Conservation (phyloP, 805 yeast species). For the Isabelozyma heimii region DNA sequence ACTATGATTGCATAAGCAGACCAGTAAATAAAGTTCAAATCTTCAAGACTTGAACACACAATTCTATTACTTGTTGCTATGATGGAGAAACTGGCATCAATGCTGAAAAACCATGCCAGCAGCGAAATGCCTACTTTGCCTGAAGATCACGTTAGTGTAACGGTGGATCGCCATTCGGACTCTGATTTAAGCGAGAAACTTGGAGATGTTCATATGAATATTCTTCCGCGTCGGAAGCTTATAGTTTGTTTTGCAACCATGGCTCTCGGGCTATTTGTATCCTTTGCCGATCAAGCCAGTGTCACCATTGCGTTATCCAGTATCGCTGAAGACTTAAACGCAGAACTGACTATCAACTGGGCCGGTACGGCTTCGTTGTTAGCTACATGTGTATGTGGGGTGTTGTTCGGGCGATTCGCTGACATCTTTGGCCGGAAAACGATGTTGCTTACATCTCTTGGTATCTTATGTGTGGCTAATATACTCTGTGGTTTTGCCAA, state of each 20-base stretch:
- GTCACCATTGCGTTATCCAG: constrained; percentile 43
- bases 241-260: constrained; percentile 30
- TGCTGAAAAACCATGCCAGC: not conserved
- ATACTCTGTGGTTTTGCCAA: constrained; percentile 41
- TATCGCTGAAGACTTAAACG: constrained; percentile 43
- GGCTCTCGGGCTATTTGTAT: constrained; percentile 34
- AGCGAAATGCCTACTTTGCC: not conserved
- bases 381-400: constrained; percentile 73
- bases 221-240: constrained; percentile 32
- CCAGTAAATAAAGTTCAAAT: not conserved
- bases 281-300: constrained; percentile 46
- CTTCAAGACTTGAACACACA: not conserved
- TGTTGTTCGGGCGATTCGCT: constrained; percentile 66
- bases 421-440: constrained; percentile 60
- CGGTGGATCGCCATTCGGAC: not conserved
- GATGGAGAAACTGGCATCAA: not conserved
- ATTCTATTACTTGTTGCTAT: not conserved
- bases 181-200: constrained; percentile 15
- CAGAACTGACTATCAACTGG: constrained; percentile 54
- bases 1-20: not conserved
- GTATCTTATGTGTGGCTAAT: constrained; percentile 44
- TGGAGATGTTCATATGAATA: constrained; percentile 40
- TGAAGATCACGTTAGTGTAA: not conserved
- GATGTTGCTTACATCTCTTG: constrained; percentile 42
- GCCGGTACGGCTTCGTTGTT: constrained; percentile 69